These are phyloP conservation scores for Mycena indigotica DNA, from an alignment of 768 basidiomycete genomes.

Conservation along the genomic window DNA sequence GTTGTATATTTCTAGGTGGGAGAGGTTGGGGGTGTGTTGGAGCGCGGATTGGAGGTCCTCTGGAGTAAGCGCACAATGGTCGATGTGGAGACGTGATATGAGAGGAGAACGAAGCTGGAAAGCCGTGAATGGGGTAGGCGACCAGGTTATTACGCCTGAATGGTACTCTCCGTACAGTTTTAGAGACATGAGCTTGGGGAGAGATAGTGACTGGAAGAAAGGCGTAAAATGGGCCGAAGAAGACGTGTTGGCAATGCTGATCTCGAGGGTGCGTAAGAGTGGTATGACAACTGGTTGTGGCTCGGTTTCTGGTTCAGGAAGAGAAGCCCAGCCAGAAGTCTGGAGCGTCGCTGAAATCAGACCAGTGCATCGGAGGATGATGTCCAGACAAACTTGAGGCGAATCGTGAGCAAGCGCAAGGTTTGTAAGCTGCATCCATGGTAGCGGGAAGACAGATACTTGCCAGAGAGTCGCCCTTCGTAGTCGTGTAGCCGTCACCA, in stretches of 20 bases:
- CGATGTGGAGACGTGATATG: slow-evolving; percentile 14
- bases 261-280: slow-evolving; percentile 6
- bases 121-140: slow-evolving; percentile 4
- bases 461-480: slow-evolving; percentile 13
- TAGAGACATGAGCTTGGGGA: slow-evolving; percentile 10
- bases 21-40: slow-evolving; percentile 1
- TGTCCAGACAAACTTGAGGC: slow-evolving; percentile 10
- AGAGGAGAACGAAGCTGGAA: slow-evolving; percentile 14
- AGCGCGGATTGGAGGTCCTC: slow-evolving; percentile 15
- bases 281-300: slow-evolving; percentile 2
- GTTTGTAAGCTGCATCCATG: slow-evolving; percentile 12
- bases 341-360: slow-evolving; percentile 12
- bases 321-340: slow-evolving; percentile 10
- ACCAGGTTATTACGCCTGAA: slow-evolving; percentile 17
- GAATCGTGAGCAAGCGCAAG: slow-evolving; percentile 16
- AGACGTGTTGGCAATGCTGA: slow-evolving; percentile 14
- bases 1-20: slow-evolving; percentile 10
- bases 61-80: slow-evolving; percentile 17
- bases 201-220: slow-evolving; percentile 12
- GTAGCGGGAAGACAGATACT: slow-evolving; percentile 8
- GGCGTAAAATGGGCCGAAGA: slow-evolving; percentile 15
- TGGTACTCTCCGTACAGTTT: slow-evolving; percentile 16
- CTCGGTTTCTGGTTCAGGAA: slow-evolving; percentile 1
- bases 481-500: slow-evolving; percentile 3
- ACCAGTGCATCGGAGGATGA: slow-evolving; percentile 8